Conservation (phyloP, 2,329 filamentous ascomycete species). For the Pseudogymnoascus sp. region DNA sequence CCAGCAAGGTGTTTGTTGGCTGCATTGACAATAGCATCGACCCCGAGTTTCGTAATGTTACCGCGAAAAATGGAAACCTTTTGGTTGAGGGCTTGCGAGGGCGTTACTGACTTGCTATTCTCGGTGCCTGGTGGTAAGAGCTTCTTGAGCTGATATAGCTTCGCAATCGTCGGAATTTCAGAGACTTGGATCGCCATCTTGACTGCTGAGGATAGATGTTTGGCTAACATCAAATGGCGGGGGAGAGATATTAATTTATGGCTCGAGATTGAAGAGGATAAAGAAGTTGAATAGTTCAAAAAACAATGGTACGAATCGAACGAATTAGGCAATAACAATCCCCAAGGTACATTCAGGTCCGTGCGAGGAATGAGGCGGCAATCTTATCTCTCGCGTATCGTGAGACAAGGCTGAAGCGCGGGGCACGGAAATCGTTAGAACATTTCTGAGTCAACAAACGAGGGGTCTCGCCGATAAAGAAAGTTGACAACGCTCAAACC, state of each 20-base stretch:
- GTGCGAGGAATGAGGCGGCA: background rate
- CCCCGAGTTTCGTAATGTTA: slow-evolving; percentile 72
- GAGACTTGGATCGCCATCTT: slow-evolving; percentile 23
- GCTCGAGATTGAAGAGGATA: background rate
- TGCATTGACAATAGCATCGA: slow-evolving; percentile 88
- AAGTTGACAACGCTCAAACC: background rate
- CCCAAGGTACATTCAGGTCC: background rate
- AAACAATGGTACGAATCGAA: background rate
- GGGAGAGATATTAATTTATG: background rate
- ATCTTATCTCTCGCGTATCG: slow-evolving; percentile 3
- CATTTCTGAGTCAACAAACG: slow-evolving; percentile 8
- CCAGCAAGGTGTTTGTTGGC: slow-evolving; percentile 73
- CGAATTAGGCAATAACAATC: slow-evolving; percentile 3
- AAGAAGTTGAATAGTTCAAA: background rate
- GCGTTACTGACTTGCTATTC: background rate
- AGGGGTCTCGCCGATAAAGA: background rate
- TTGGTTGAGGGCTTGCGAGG: slow-evolving; percentile 49
- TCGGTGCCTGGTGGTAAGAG: background rate
- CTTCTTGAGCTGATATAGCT: slow-evolving; percentile 27
- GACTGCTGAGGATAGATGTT: slow-evolving; percentile 18
- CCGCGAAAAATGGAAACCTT: slow-evolving; percentile 61
- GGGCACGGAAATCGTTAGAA: background rate
- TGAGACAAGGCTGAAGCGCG: slow-evolving; percentile 1
- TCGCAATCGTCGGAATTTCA: slow-evolving; percentile 27
- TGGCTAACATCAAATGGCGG: background rate